These are phyloP conservation scores for Beauveria brongniartii DNA, from an alignment of 2,329 filamentous ascomycete genomes.

Conservation along the genomic window DNA sequence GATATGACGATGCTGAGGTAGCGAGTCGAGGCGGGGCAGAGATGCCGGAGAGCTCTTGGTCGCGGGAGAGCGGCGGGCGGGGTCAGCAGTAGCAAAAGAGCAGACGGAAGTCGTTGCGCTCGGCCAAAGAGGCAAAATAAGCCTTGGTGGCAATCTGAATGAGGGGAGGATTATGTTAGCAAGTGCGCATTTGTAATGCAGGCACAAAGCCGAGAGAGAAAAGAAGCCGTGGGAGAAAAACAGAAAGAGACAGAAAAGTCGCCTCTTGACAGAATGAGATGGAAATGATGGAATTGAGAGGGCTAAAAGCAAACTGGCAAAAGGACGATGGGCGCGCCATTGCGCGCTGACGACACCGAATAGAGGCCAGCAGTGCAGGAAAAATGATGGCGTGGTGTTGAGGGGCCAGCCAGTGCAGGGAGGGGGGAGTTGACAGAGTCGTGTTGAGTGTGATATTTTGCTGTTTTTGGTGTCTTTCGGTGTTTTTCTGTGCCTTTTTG, in stretches of 20 bases:
- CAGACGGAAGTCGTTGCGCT: background rate
- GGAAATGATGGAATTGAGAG: background rate
- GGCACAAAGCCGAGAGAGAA: background rate
- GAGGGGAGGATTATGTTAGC: background rate
- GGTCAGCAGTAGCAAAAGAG: background rate
- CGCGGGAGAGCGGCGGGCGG: background rate
- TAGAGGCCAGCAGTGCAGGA: background rate
- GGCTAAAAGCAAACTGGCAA: background rate
- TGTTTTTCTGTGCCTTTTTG: too few relatives aligned
- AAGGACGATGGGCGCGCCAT: background rate
- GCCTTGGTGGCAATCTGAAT: slow-evolving; percentile 4
- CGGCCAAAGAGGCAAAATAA: background rate
- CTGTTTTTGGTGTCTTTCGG: too few relatives aligned
- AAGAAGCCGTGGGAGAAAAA: background rate
- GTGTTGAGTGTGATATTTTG: background rate
- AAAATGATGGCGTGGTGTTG: slow-evolving; percentile 6
- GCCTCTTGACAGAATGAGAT: background rate
- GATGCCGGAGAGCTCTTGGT: background rate
- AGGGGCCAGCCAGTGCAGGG: background rate
- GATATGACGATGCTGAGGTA: background rate
- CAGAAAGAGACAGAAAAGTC: background rate
- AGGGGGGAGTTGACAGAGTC: background rate
- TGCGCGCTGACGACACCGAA: background rate
- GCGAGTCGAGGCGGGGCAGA: background rate
- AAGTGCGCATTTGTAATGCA: slow-evolving; percentile 6